Conservation (phyloP, 1,284 basidiomycete genomes). For the Amanita bisporigera region DNA sequence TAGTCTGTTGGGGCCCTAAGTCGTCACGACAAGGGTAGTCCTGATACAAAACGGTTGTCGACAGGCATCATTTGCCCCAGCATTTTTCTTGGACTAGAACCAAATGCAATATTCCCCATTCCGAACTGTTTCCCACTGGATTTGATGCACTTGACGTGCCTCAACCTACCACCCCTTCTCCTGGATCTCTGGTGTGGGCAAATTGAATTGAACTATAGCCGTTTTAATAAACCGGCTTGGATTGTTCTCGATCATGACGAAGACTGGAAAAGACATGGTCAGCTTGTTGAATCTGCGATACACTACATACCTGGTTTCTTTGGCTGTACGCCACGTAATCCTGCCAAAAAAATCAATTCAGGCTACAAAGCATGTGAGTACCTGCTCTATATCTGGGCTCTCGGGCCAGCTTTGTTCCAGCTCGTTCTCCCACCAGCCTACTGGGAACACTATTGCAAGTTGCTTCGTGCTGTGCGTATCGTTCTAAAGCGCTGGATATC, state of each 20-base stretch:
- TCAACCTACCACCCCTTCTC: slow-evolving; percentile 2
- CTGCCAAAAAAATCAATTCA: slow-evolving; percentile 40
- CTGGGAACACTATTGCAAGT: slow-evolving; percentile 42
- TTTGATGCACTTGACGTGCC: slow-evolving; percentile 1
- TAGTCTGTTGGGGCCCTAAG: too few species aligned
- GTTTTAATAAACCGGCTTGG: neutral
- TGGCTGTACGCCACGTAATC: slow-evolving; percentile 40
- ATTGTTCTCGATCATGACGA: neutral
- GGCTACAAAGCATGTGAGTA: slow-evolving; percentile 47
- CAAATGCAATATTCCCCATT: neutral
- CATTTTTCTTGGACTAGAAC: slow-evolving; percentile 4
- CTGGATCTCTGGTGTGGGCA: neutral
- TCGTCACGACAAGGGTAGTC: too few species aligned
- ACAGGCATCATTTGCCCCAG: neutral
- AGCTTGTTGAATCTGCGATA: slow-evolving; percentile 22
- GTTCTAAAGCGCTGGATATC: slow-evolving; percentile 29
- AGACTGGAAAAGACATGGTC: slow-evolving; percentile 6
- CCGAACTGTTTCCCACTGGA: slow-evolving; percentile 9
- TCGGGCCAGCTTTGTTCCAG: slow-evolving; percentile 41
- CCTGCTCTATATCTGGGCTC: slow-evolving; percentile 38
- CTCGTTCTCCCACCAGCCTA: slow-evolving; percentile 35
- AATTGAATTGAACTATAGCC: neutral
- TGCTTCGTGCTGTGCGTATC: slow-evolving; percentile 36
- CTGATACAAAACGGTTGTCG: neutral
- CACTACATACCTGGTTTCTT: slow-evolving; percentile 41